phyloP scores from a whole-genome alignment of 805 yeast species.

The Metschnikowia cubensis region DNA sequence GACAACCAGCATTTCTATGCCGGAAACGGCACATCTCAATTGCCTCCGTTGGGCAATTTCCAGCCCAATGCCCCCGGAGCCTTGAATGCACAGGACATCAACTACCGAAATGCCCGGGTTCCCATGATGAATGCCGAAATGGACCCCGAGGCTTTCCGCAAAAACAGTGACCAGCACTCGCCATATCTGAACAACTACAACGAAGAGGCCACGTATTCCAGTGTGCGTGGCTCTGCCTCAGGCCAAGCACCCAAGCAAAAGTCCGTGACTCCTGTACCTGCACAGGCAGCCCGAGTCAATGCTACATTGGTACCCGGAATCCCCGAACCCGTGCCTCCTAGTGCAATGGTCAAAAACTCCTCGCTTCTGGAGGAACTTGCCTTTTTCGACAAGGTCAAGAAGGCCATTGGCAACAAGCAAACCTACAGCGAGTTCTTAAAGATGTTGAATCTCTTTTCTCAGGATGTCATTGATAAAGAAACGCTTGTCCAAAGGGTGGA shows the following conservation, averaged over 20 bases:
- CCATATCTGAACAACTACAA: constrained; percentile 31
- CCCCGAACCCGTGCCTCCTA: constrained; percentile 72
- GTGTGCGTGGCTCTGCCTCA: constrained; percentile 36
- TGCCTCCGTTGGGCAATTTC: constrained; percentile 88
- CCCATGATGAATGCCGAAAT: constrained; percentile 6
- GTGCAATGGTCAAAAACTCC: constrained; percentile 44
- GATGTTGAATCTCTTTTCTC: constrained; percentile 79
- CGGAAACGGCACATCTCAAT: constrained; percentile 38
- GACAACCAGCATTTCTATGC: constrained; percentile 16
- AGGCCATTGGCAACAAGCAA: constrained; percentile 81
- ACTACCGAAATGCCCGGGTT: constrained; percentile 12
- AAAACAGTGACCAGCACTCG: constrained; percentile 24
- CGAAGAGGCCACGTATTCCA: constrained; percentile 48
- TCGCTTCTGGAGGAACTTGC: constrained; percentile 78
- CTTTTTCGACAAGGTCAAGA: constrained; percentile 90
- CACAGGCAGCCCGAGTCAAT: constrained; percentile 30
- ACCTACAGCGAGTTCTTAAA: constrained; percentile 90
- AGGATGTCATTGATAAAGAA: constrained; percentile 80
- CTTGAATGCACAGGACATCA: constrained; percentile 28
- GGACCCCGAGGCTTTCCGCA: constrained; percentile 9
- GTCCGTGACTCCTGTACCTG: constrained; percentile 13
- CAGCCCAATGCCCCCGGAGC: constrained; percentile 55
- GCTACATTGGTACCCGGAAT: constrained; percentile 81
- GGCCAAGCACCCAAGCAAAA: constrained; percentile 12
- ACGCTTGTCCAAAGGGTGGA: constrained; percentile 82